Evolutionary conservation across 139 green algal genomes (phyloP), one percentile per base, ranked within the genome.

Genomic region (Coelastrella sp.): DNA sequence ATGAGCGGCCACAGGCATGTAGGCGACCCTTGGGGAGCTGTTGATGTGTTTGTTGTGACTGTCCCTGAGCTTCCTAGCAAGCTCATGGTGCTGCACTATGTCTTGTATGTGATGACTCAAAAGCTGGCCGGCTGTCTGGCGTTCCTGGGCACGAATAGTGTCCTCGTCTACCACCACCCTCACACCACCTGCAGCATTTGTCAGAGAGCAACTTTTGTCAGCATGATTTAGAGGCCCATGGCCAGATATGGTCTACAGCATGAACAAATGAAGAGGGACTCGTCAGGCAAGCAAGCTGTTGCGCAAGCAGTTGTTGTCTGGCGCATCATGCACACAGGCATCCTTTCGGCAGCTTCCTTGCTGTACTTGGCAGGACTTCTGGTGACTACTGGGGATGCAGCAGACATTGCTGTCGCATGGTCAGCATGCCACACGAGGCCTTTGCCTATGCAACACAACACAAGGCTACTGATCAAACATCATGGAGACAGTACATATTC

Each of bases 121-220:
- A 35, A 81, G 66, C 84, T 81, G 84, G 6, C 84, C 56, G 22
- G 84, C 84, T 68, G 84, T 68, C 7, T 20, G 9, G 19, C 84
- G 66, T n/a, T 88, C 84, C 49, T 81, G 66, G 6, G 84, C 35
- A 6, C 84, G 25, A 59, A 88, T 81, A 35, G 24, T 68, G 9
- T 88, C 84, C 35, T 88, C 84, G 24, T 88, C 68, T 4, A 88
- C 81, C 8, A 88, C 49, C 8, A 88, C 84, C 12, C 68, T 27
- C 19, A 88, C 84, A 68, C 35, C 74, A 76, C 84, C 84, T 88
- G 82, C 74, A 59, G 14, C 63, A 12, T 70, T 70, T 20, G 63
- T 5, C 63, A 70, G 12, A 1, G 63, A 70, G 63, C 63, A 70
- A 20, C 63, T 70, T 70, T 15, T 4, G 11, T 12, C 12, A 15